Base-by-base conservation (phyloP, 805 yeast species). In the Kluyveromyces siamensis region DNA sequence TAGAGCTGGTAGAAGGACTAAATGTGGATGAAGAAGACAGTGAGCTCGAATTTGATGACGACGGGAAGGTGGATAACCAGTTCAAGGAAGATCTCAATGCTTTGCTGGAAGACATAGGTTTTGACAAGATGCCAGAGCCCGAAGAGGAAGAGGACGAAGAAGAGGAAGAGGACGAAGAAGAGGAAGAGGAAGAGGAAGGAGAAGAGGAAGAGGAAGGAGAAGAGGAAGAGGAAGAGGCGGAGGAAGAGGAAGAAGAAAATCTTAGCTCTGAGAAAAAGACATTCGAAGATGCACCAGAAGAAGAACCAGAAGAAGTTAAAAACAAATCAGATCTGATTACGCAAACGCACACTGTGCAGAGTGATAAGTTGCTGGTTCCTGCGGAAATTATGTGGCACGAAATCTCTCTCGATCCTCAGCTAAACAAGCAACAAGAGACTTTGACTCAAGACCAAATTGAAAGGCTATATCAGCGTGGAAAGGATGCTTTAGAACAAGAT, bases 341-440 rank as follows among this genome's bases (percentile, higher is more conserved):
- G 41, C 65, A 51, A 58, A 61, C 51, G 16, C 48, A 55, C 30
- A 53, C 83, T 2, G 82, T 84, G 27, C 70, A 71, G 44, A 70
- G 83, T 7, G 77, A 77, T 44, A 81, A 76, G 52, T 70, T 86
- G 36, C 48, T 72, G 0, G 67, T 89, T 37, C 81, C 84, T 40
- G 76, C 82, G 36, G 77, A 83, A 54, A 69, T 77, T 19, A 87
- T 84, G 54, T 90, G 97, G 96, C 87, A 80, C 64, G 77, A 82
- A 50, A 66, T 76, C n/a, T 75, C 80, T 18, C 56, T 73, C 21
- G 74, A 71, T 39, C 54, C 60, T 9, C 60, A 59, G 40, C 46
- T 60, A n/a, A 40, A 47, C 11, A 44, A 53, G 37, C 60, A 55
- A 25, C 55, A 65, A 14, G 56, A 63, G 7, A 48, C 50, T 21